Percentiles rank a stretch among this genome's conserved stretches.
Evolutionary conservation across 768 basidiomycete species (phyloP).

Genomic region (Saitozyma podzolica): DNA sequence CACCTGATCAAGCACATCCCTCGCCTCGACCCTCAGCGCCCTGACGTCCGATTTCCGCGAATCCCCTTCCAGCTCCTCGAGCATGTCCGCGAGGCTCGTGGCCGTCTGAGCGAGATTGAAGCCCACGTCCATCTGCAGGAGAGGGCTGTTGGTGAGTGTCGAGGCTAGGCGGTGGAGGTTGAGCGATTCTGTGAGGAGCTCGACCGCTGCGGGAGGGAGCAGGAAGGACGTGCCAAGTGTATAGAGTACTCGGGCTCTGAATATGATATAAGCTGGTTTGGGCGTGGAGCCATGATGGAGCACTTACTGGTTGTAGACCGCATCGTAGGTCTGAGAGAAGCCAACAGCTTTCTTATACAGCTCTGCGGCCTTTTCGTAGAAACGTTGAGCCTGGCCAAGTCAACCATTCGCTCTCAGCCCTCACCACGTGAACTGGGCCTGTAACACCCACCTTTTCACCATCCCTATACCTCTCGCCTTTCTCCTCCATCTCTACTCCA

Average conservation of each 20-base stretch:
- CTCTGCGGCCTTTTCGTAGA: slow-evolving; percentile 47
- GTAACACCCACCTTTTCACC: slow-evolving; percentile 45
- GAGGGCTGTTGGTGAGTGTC: slow-evolving; percentile 30
- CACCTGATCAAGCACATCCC: slow-evolving; percentile 33
- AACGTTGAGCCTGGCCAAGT: slow-evolving; percentile 39
- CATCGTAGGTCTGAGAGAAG: slow-evolving; percentile 44
- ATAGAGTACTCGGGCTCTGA: slow-evolving; percentile 46
- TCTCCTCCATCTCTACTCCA: slow-evolving; percentile 51
- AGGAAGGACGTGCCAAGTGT: slow-evolving; percentile 43
- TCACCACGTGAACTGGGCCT: background rate
- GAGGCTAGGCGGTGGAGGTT: slow-evolving; percentile 34
- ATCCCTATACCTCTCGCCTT: slow-evolving; percentile 50
- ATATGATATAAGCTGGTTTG: background rate
- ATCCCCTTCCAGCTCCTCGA: slow-evolving; percentile 38
- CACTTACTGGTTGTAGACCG: slow-evolving; percentile 38
- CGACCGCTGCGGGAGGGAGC: slow-evolving; percentile 38
- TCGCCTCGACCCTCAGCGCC: slow-evolving; percentile 36
- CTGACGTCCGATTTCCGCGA: slow-evolving; percentile 15
- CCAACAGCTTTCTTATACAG: slow-evolving; percentile 42
- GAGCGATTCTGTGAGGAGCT: slow-evolving; percentile 31
- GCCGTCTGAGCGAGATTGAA: slow-evolving; percentile 48
- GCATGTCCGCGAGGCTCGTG: slow-evolving; percentile 38
- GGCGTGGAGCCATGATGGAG: background rate
- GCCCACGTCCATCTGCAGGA: slow-evolving; percentile 42
- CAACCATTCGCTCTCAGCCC: background rate